These are phyloP conservation scores for barley (Hordeum vulgare) DNA, from an alignment of 176 grass and related monocot genomes.

Conservation along the genomic window MorexV3_pseudomolecules_assembly NC_058520.1:518817914-518818413, in stretches of 20 bases:
- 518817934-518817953: not conserved
- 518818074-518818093: constrained; percentile 54
- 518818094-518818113: constrained; percentile 84
- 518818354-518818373: not conserved
- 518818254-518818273: constrained; percentile 81
- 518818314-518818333: not conserved
- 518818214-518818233: constrained; percentile 54
- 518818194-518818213: not conserved
- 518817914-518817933: not conserved
- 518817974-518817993: not conserved
- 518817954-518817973: not conserved
- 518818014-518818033: constrained; percentile 38
- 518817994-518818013: not conserved
- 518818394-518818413: not conserved
- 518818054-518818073: constrained; percentile 72
- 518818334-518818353: not conserved
- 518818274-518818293: constrained; percentile 97
- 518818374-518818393: not conserved
- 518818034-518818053: constrained; percentile 63
- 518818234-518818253: constrained; percentile 92
- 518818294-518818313: constrained; percentile 58
- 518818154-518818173: not conserved
- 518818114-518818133: constrained; percentile 93
- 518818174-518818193: not conserved
- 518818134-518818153: not conserved